phyloP scores from a whole-genome alignment of 2,329 filamentous ascomycete genomes.

The Capronia epimyces region DNA sequence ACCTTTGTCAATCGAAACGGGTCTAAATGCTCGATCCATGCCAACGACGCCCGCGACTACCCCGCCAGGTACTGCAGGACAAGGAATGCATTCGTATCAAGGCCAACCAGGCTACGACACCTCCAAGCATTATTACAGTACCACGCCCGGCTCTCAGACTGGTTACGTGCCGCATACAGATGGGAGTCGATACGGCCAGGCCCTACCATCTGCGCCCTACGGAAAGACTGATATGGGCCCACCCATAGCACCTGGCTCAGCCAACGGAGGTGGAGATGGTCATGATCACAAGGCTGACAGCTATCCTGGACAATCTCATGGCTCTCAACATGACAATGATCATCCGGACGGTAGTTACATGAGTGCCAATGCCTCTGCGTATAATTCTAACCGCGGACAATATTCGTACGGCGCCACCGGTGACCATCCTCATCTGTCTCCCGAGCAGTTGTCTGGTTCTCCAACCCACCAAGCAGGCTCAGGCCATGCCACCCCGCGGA shows the following conservation, averaged over 20 bases:
- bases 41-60: conserved; percentile 88
- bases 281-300: conserved; percentile 66
- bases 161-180: conserved; percentile 65
- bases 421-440: conserved; percentile 70
- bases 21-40: conserved; percentile 74
- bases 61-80: conserved; percentile 70
- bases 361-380: conserved; percentile 66
- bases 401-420: conserved; percentile 71
- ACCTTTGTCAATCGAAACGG: conserved; percentile 74
- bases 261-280: conserved; percentile 55
- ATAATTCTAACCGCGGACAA: conserved; percentile 64
- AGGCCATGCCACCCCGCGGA: conserved; percentile 79
- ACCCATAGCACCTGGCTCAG: conserved; percentile 58
- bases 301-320: conserved; percentile 48
- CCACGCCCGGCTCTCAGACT: conserved; percentile 59
- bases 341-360: conserved; percentile 73
- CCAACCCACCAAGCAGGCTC: conserved; percentile 73
- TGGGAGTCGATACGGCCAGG: conserved; percentile 61
- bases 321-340: conserved; percentile 63
- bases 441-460: conserved; percentile 71
- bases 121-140: conserved; percentile 72
- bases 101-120: conserved; percentile 65
- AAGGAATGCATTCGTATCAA: conserved; percentile 74
- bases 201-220: conserved; percentile 54
- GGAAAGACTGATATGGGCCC: conserved; percentile 87